Evolutionary conservation across 805 yeast genomes (phyloP).

Genomic region (Monosporozyma aerobia): DNA sequence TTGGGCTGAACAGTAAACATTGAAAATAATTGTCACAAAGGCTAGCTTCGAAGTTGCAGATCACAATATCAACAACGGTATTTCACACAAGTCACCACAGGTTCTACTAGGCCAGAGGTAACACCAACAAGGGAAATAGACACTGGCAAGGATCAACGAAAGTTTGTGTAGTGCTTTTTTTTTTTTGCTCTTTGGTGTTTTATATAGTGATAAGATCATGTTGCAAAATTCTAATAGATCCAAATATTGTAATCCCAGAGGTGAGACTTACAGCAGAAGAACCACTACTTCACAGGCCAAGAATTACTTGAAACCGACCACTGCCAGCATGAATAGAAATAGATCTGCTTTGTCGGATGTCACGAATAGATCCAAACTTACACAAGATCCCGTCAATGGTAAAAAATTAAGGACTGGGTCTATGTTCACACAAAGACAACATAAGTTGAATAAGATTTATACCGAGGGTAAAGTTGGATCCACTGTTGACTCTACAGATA

Average conservation of each 20-base stretch:
- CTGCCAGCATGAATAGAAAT: conserved; percentile 1
- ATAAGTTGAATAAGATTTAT: background rate
- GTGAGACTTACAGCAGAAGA: background rate
- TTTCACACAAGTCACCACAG: background rate
- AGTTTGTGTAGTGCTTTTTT: background rate
- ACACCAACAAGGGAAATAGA: no score
- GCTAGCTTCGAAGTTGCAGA: background rate
- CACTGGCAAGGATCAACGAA: no score
- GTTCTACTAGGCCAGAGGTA: no score
- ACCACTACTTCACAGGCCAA: background rate
- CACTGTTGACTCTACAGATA: background rate
- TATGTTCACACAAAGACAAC: background rate
- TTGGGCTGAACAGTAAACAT: background rate
- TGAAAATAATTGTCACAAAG: background rate
- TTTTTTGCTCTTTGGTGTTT: no score
- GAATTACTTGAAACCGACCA: conserved; percentile 5
- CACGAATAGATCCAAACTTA: conserved; percentile 5
- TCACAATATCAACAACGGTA: background rate
- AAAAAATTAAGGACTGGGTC: background rate
- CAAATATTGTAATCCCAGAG: background rate
- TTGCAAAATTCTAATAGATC: background rate
- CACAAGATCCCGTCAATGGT: background rate
- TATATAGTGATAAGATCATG: background rate
- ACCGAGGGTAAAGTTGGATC: background rate
- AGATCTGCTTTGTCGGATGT: conserved; percentile 18